Conservation (phyloP, 352 stramenopile species). For the Pseudoperonospora humuli region DNA sequence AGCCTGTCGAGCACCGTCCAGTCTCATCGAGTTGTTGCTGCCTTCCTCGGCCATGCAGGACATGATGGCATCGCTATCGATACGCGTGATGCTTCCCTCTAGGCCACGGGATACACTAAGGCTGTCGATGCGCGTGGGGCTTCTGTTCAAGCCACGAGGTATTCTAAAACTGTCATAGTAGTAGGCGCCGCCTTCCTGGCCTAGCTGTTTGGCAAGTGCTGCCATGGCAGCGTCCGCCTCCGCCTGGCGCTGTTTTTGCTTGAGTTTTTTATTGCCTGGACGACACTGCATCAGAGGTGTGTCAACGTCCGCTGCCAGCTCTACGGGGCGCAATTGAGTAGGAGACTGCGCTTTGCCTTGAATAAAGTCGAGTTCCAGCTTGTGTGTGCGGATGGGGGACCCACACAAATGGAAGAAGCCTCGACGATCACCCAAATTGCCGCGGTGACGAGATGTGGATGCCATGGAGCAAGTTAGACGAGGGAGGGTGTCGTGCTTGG, state of each 20-base stretch:
- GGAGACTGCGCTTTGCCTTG: conserved; percentile 26
- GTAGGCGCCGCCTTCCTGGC: conserved; percentile 23
- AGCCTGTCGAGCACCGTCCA: conserved; percentile 45
- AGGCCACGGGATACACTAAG: conserved; percentile 5
- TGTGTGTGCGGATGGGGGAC: conserved; percentile 68
- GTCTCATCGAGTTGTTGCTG: conserved; percentile 38
- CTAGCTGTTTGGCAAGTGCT: conserved; percentile 14
- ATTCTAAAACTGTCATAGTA: conserved; percentile 21
- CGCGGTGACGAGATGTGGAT: conserved; percentile 15
- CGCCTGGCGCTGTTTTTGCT: conserved; percentile 26
- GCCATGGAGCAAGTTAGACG: conserved; percentile 4
- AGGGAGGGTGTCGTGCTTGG: conserved; percentile 4
- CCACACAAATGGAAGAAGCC: conserved; percentile 68
- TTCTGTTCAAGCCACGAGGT: conserved; percentile 5
- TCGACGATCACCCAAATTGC: conserved; percentile 20
- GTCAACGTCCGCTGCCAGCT: conserved; percentile 18
- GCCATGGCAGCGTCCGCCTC: conserved; percentile 19
- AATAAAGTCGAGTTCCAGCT: conserved; percentile 37
- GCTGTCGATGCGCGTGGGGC: conserved; percentile 14
- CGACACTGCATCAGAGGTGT: conserved; percentile 22
- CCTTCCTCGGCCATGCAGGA: conserved; percentile 27
- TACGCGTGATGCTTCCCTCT: conserved; percentile 3
- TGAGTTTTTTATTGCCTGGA: conserved; percentile 20
- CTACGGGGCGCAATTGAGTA: conserved; percentile 27
- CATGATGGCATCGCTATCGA: conserved; percentile 25